Evolutionary conservation across 2,329 filamentous ascomycete genomes (phyloP), one percentile per base, ranked within the genome.

Genomic region (Sphaerulina vaccinii): DNA sequence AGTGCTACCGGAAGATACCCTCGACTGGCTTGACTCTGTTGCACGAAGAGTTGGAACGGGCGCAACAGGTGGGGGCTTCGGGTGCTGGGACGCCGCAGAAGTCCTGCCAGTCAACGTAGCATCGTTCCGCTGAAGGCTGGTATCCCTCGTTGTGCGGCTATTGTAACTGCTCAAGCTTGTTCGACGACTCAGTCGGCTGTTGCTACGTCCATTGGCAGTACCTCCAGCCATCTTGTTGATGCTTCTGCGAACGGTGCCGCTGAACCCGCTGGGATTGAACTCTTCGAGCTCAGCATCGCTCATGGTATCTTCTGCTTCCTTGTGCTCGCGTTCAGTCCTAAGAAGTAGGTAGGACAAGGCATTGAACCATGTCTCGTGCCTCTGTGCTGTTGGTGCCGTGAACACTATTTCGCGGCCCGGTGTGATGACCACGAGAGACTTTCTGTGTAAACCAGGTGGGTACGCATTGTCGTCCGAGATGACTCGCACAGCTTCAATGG

Each of bases 281-380:
- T 96, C 93, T 33, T 79, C 76, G 32, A 83, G 73, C 54, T 85
- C 82, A 45, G 82, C 80, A 44, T 76, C 63, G 3, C 75, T 84
- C 57, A 88, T 79, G 33, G 73, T 70, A 38, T 80, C 75, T 45
- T 81, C 79, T n/a, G 76, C 79, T 47, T 68, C 63, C 4, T 50
- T 50, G 70, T 49, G 69, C 41, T 76, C 75, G 13, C 79, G 70
- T 21, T 72, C 75, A 24, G 83, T 90, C 39, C 91, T 85, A 23
- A 96, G 79, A 29, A 97, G 79, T 11, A 99, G 80, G 68, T 99
- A 99, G 1, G 90, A 95, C 49, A 99, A 78, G 0, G 93, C 91
- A 66, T 97, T 97, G 79, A 93, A 96, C 93, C 93, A 99, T 1
- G 91, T 97, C 74, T 99, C 93, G 66, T 99, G 93, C 55, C 93